Evolutionary conservation across 306 rosid species (phyloP), one percentile per base, ranked within the genome.

Genomic region (Fragaria ananassa): DNA sequence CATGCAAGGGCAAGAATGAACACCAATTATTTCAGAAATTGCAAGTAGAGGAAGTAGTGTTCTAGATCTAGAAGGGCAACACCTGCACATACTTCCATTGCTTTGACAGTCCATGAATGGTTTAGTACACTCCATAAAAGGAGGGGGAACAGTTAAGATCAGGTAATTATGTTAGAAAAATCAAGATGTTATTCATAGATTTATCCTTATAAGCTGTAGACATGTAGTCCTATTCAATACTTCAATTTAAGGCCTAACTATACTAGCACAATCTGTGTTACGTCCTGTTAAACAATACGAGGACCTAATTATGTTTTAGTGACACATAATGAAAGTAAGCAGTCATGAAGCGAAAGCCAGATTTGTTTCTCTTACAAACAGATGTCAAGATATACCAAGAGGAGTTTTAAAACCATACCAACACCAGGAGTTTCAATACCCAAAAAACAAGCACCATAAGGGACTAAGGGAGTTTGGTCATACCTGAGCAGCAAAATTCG

Each of bases 401-500:
- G 68, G 58, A 50, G 35, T 31, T 71, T 71, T 9, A 51, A 10
- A 8, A 50, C 11, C 27, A 31, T 47, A 51, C 18, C 47, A 71
- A 56, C 67, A 54, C 51, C 76, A 21, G 51, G 23, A 35, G 15
- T 11, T 51, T 60, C 29, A 68, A 47, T 10, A 41, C 35, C 67
- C 31, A 73, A 2, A 65, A 21, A n/a, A 19, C 39, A 54, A 53
- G 39, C 34, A 50, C 41, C 21, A 0, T 1, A 62, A 15, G 13
- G 45, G 31, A 37, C 0, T 1, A 62, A 15, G 13, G 53, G 34
- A 37, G 76, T 57, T 79, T 64, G 76, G 66, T 34, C 84, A 37
- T 42, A 94, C 98, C 97, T 86, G 96, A 69, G 85, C 79, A 76
- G 68, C 66, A 82, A 82, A 60, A 77, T 71, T 57, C 27, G 66